phyloP scores from a whole-genome alignment of 1,284 basidiomycete genomes.

The Cystobasidium sp. region DNA sequence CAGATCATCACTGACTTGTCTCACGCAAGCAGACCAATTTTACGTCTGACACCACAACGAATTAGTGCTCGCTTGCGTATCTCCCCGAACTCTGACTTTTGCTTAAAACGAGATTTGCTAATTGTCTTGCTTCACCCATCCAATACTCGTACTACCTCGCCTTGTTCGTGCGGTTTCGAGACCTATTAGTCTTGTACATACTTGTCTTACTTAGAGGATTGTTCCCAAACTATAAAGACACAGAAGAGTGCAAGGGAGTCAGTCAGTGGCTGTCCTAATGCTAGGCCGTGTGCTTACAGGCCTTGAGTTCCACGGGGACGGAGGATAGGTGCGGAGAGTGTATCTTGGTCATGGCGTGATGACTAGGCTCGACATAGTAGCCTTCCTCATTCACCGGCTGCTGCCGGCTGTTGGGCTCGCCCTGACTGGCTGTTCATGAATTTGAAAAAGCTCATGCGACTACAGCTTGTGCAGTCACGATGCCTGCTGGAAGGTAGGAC shows the following conservation, averaged over 20 bases:
- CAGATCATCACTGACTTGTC: no score
- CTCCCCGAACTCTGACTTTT: no score
- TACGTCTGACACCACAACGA: no score
- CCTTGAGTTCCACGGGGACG: background rate
- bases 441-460: background rate
- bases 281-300: constrained; percentile 27
- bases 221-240: constrained; percentile 48
- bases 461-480: background rate
- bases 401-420: background rate
- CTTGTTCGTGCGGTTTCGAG: background rate
- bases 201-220: constrained; percentile 45
- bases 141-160: no score
- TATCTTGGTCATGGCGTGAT: background rate
- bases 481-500: constrained; percentile 40
- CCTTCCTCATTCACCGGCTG: background rate
- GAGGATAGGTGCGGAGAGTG: background rate
- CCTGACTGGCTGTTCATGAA: background rate
- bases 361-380: background rate
- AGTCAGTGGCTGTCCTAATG: constrained; percentile 27
- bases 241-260: background rate
- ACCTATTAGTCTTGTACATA: background rate
- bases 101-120: no score
- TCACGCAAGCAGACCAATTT: no score
- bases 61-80: no score
- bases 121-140: no score